These are phyloP conservation scores for Escovopsis sp. DNA, from an alignment of 2,329 filamentous ascomycete species.

Conservation along the genomic window DNA sequence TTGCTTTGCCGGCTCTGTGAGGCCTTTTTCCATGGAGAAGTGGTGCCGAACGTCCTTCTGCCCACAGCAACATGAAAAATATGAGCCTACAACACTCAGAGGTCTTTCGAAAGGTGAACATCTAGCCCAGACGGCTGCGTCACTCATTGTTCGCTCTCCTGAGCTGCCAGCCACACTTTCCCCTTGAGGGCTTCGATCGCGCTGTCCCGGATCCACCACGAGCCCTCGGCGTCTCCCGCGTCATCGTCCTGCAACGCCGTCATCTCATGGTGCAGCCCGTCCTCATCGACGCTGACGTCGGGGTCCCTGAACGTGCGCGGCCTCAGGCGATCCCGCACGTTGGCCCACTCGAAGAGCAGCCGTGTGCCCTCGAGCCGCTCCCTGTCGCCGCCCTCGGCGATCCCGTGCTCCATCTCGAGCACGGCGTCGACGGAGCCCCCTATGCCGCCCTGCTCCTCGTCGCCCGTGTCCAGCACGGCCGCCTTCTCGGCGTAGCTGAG, in stretches of 20 bases:
- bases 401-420: constrained; percentile 45
- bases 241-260: constrained; percentile 9
- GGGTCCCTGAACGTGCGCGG: neutral
- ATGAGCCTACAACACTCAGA: no score
- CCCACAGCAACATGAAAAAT: no score
- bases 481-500: constrained; percentile 53
- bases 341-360: constrained; percentile 42
- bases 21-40: no score
- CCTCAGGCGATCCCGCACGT: constrained; percentile 25
- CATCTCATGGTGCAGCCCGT: constrained; percentile 11
- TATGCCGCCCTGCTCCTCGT: constrained; percentile 33
- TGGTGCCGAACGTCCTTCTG: no score
- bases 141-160: constrained; percentile 14
- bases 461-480: constrained; percentile 39
- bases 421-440: constrained; percentile 53
- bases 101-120: no score
- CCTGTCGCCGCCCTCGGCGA: constrained; percentile 25
- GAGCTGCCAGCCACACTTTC: constrained; percentile 35
- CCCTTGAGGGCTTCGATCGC: constrained; percentile 42
- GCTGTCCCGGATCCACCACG: constrained; percentile 42
- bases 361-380: constrained; percentile 33
- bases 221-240: constrained; percentile 13
- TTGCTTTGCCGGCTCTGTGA: no score
- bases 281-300: constrained; percentile 16
- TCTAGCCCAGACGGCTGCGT: neutral